Base-by-base conservation (phyloP, 257 asterid species). In the Salvia rosmarinus region DNA sequence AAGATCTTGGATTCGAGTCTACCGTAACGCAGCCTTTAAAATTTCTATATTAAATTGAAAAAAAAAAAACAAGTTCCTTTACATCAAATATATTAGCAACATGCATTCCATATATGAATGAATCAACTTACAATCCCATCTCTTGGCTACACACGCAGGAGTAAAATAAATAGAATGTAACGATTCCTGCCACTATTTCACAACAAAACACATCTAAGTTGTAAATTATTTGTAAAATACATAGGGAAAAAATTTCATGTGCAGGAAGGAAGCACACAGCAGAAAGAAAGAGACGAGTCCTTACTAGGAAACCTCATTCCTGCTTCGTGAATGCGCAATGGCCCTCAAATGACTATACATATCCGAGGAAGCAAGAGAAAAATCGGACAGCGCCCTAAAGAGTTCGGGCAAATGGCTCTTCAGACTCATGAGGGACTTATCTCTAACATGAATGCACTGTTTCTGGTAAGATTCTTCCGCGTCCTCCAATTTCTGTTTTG, bases 391-490 rank as follows among this genome's bases (percentile, higher is more conserved):
- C 0, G 90, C 85, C 74, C 80, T 71, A 14, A 94, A 90, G 23
- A 94, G 87, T 64, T 86, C 92, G 0, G 98, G 98, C 84, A 93
- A 74, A 56, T 87, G 85, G 84, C 80, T 87, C 75, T 83, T 93
- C 70, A 93, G 77, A 51, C 90, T 90, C 67, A 85, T 72, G 69
- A 94, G 78, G 14, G 97, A 86, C 76, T 90, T 90, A 63, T 87
- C 88, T 70, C 98, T 85, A 56, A 94, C 97, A 71, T 90, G 96
- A 58, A 83, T 49, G 61, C 96, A 89, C 35, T 86, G 94, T 82
- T 74, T 85, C 83, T 74, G 83, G 70, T 90, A 90, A 25, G 80
- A 82, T 51, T 87, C 86, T 65, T 90, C 90, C 2, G 88, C 88
- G 4, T 88, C 90, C 84, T 85, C 87, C 85, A 91, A 55, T 78